A percentile compares a stretch with the other conserved stretches of the same genome.
Evolutionary conservation across 2,329 filamentous ascomycete genomes (phyloP).

Genomic region (Tolypocladium album): DNA sequence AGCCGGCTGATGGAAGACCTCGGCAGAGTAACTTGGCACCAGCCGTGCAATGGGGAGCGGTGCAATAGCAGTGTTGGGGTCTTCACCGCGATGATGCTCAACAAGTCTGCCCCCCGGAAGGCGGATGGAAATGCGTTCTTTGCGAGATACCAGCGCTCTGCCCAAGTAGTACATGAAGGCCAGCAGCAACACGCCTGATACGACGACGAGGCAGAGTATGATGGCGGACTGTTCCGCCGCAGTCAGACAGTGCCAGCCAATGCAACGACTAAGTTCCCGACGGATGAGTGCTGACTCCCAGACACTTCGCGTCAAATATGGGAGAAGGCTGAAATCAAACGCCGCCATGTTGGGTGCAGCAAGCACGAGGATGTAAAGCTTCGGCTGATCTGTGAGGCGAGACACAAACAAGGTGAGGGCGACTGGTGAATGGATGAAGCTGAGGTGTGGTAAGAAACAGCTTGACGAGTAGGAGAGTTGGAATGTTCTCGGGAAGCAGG

Average conservation of each 20-base stretch:
- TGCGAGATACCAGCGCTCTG: slow-evolving; percentile 5
- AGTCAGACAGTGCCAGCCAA: slow-evolving; percentile 29
- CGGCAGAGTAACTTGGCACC: not conserved
- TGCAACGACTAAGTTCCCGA: slow-evolving; percentile 10
- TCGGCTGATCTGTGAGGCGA: not conserved
- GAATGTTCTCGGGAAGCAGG: too few species aligned
- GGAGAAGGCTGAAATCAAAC: not conserved
- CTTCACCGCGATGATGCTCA: not conserved
- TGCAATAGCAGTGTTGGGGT: not conserved
- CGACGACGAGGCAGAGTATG: slow-evolving; percentile 23
- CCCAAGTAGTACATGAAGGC: slow-evolving; percentile 24
- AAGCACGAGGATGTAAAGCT: not conserved
- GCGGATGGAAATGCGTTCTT: not conserved
- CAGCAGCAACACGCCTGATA: slow-evolving; percentile 15
- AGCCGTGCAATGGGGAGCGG: slow-evolving; percentile 1
- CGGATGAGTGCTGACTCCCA: not conserved
- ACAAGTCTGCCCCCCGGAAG: slow-evolving; percentile 7
- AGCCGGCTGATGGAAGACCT: slow-evolving; percentile 1
- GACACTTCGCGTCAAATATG: not conserved
- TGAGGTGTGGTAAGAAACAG: not conserved
- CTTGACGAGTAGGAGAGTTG: not conserved
- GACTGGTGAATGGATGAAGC: not conserved
- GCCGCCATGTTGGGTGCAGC: not conserved
- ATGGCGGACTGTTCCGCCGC: slow-evolving; percentile 25
- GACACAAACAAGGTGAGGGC: not conserved